These are phyloP conservation scores for Colletotrichum echinochloae DNA, from an alignment of 2,329 filamentous ascomycete genomes.

Conservation along the genomic window DNA sequence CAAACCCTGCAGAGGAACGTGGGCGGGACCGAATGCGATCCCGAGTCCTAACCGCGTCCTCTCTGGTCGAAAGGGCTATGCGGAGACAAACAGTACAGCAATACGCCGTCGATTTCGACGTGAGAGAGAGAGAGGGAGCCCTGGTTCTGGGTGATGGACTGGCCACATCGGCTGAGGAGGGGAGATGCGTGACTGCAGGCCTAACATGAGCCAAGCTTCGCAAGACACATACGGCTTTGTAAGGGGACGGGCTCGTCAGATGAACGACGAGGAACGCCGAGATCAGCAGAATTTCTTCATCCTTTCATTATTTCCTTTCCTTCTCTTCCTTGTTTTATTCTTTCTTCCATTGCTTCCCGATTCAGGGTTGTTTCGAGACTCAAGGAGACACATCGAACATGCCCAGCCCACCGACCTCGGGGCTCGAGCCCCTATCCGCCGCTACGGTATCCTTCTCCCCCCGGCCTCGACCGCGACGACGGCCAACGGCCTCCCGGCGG, in stretches of 20 bases:
- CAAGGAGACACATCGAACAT: slow-evolving; percentile 25
- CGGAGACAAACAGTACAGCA: background rate
- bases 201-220: slow-evolving; percentile 10
- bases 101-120: background rate
- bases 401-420: slow-evolving; percentile 18
- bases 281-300: slow-evolving; percentile 22
- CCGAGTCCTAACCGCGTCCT: background rate
- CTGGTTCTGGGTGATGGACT: background rate
- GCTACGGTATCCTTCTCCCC: background rate
- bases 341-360: background rate
- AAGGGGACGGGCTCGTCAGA: slow-evolving; percentile 13
- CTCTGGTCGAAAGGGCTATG: background rate
- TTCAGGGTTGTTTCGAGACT: background rate
- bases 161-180: background rate
- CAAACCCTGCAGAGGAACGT: background rate
- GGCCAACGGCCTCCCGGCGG: slow-evolving; percentile 35
- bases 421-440: slow-evolving; percentile 22
- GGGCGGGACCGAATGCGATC: background rate
- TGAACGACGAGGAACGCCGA: slow-evolving; percentile 2
- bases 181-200: background rate
- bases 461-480: slow-evolving; percentile 12
- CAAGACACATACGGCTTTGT: background rate
- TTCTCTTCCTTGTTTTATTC: background rate
- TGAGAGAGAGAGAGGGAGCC: background rate
- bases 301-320: no score